Conservation (phyloP, 1,284 basidiomycete species). For the Leccinum subrobustum region DNA sequence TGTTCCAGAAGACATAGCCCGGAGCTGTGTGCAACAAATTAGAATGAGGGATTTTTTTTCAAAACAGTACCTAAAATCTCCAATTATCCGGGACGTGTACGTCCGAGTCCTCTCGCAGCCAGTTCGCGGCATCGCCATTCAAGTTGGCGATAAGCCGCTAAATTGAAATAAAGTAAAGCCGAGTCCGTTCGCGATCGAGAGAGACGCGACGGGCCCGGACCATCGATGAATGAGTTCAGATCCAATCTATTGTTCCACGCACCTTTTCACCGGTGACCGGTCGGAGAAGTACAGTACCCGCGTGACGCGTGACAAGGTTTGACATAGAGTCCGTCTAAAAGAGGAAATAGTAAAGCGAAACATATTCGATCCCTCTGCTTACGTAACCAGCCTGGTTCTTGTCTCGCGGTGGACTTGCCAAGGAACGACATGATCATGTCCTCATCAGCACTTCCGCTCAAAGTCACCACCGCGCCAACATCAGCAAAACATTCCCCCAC, state of each 20-base stretch:
- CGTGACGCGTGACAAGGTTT: neutral
- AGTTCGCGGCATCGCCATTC: neutral
- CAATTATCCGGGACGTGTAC: neutral
- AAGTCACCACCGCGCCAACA: constrained; percentile 50
- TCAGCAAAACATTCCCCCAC: constrained; percentile 43
- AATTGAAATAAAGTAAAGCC: constrained; percentile 1
- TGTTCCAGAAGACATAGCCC: neutral
- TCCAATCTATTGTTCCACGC: constrained; percentile 18
- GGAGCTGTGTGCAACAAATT: neutral
- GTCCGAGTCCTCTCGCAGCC: neutral
- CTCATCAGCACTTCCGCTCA: constrained; percentile 54
- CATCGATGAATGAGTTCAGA: constrained; percentile 11
- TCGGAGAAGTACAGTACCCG: constrained; percentile 3
- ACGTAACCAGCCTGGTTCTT: constrained; percentile 11
- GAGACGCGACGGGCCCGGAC: constrained; percentile 26
- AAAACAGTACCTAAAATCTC: neutral
- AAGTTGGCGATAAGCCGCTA: constrained; percentile 8
- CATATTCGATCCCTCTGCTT: constrained; percentile 18
- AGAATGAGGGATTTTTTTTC: neutral
- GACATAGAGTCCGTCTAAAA: neutral
- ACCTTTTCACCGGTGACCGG: constrained; percentile 12
- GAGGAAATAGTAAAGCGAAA: neutral
- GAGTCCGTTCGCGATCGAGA: constrained; percentile 4
- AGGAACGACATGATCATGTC: constrained; percentile 27
- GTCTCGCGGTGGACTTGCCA: neutral